Evolutionary conservation across 2,329 filamentous ascomycete species (phyloP).

Genomic region (Scedosporium dehoogii): DNA sequence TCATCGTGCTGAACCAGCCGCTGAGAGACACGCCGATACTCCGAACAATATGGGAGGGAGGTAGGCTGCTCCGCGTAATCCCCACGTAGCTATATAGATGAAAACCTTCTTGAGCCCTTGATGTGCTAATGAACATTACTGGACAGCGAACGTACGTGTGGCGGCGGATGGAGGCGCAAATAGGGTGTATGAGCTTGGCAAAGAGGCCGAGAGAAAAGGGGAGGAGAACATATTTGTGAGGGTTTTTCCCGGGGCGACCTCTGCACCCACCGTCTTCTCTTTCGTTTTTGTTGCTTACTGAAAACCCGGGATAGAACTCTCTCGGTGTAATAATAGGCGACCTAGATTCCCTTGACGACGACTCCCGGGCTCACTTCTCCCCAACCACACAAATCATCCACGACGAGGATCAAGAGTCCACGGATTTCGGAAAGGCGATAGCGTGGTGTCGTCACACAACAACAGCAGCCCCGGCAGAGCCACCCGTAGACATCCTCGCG

Average conservation of each 20-base stretch:
- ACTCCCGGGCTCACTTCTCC: conserved; percentile 58
- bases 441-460: conserved; percentile 39
- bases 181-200: conserved; percentile 42
- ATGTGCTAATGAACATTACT: not conserved
- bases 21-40: conserved; percentile 34
- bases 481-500: conserved; percentile 56
- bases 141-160: conserved; percentile 53
- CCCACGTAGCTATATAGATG: not conserved
- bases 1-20: conserved; percentile 44
- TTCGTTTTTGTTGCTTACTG: not conserved
- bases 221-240: conserved; percentile 22
- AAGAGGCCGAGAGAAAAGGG: not conserved
- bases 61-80: conserved; percentile 20
- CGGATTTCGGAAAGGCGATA: conserved; percentile 83
- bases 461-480: conserved; percentile 13
- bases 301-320: conserved; percentile 31
- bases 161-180: conserved; percentile 93
- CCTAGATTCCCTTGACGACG: conserved; percentile 67
- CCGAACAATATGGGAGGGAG: conserved; percentile 38
- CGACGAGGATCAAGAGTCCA: conserved; percentile 74
- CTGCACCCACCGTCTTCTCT: too few relatives aligned
- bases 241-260: conserved; percentile 10
- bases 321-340: conserved; percentile 77
- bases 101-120: not conserved
- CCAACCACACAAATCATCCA: conserved; percentile 53